Evolutionary conservation across 2,329 filamentous ascomycete genomes (phyloP), one percentile per base, ranked within the genome.

Genomic region (Epichloe aotearoae): DNA sequence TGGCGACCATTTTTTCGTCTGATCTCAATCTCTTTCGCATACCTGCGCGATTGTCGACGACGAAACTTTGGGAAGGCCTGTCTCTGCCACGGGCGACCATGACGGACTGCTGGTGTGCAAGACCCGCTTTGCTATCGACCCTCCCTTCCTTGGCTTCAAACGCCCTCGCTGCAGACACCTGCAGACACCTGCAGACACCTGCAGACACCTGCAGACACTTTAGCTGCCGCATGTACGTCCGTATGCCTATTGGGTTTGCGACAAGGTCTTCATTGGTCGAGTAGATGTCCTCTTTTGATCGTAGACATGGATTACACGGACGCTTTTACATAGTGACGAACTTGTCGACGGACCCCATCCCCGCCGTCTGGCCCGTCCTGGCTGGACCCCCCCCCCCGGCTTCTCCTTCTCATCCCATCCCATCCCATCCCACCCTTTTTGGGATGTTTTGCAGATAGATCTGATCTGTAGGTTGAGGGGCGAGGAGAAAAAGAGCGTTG

Each of bases 11-110:
- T 56, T 46, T 47, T 49, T 56, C 69, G 65, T 67, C 63, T 68
- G 60, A 65, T 62, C 56, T 56, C 64, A 69, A 72, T 72, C 61
- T 71, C 61, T 55, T 61, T 58, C 61, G 38, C 69, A 71, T 72
- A 62, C 69, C 69, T 59, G 52, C 54, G 53, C 49, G 47, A 47
- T 39, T 44, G 43, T 53, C 44, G 47, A 47, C 44, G 47, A 47
- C 38, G 45, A 49, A 46, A 26, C 36, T 15, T 36, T 34, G 17
- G 12, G 17, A 46, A 46, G 45, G 33, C 41, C 46, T 48, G 51
- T 45, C 51, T 53, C 46, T 40, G 46, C 48, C 39, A 41, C 23
- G 26, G 20, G 30, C 36, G 44, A 39, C 23, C 23, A 45, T 48
- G 39, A 48, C 33, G 39, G 15, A 45, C 34, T 30, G 40, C 54